Evolutionary conservation across 768 basidiomycete genomes (phyloP), one percentile per base, ranked within the genome.

Genomic region (Tremella mesenterica): DNA sequence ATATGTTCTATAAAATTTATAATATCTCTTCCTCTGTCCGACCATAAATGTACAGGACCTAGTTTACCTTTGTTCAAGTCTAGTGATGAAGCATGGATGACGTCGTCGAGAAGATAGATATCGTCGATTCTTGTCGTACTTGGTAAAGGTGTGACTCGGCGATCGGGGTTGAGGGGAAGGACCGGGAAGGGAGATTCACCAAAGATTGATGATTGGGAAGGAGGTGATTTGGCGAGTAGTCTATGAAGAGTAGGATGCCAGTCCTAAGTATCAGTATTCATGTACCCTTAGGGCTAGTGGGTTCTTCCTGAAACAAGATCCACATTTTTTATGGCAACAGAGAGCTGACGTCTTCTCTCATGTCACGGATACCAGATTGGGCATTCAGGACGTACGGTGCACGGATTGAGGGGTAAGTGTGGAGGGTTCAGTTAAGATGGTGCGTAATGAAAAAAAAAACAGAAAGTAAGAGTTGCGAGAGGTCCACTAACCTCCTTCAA

Each of bases 1-100:
- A 38, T 36, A 28, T 72, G 80, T 29, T 84, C 79, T 4, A 74
- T 57, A 27, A 60, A 53, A 27, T 55, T 57, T 25, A 63, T 21
- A 4, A 63, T 44, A 50, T 63, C 61, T 52, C 36, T 75, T 82
- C 61, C 69, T 83, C 85, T 83, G 30, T 85, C 75, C 1, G 77
- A 77, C 30, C 81, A 69, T 6, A 30, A 44, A 28, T 58, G 52
- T 4, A 63, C 51, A 1, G 50, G 45, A 0, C 67, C 80, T 1
- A 85, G 75, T 16, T 74, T 75, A 0, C 73, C 71, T 0, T 66
- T 76, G 56, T 95, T 96, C 30, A 92, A 49, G 12, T 86, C 69
- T 0, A 79, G 84, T n/a, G 88, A 78, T 55, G 92, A 91, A 1
- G 88, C 91, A 56, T 92, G 88, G 54, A 88, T 84, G 3, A 84